A percentile compares a stretch with the other conserved stretches of the same genome.
phyloP scores from a whole-genome alignment of 2,329 filamentous ascomycete genomes.

The Colletotrichum sp. region DNA sequence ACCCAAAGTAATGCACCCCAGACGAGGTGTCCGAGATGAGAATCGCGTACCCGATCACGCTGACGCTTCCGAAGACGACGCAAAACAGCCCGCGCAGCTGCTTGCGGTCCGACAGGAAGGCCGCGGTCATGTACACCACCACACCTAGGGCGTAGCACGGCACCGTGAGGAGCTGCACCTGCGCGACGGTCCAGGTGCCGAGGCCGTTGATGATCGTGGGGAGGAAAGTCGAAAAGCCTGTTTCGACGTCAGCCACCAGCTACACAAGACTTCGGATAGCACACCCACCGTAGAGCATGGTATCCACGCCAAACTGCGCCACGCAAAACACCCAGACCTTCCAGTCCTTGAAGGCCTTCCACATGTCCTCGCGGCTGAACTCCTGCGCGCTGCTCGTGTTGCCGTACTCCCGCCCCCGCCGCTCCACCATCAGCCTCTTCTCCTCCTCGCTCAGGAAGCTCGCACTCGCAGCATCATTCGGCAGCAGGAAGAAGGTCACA shows the following conservation, averaged over 20 bases:
- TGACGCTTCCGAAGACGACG: slow-evolving; percentile 55
- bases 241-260: background rate
- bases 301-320: slow-evolving; percentile 76
- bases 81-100: slow-evolving; percentile 60
- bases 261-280: too few relatives aligned
- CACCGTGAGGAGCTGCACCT: slow-evolving; percentile 68
- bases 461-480: slow-evolving; percentile 53
- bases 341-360: slow-evolving; percentile 74
- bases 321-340: slow-evolving; percentile 75
- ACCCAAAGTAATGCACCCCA: slow-evolving; percentile 51
- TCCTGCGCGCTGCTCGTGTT: slow-evolving; percentile 49
- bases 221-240: slow-evolving; percentile 65
- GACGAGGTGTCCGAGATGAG: slow-evolving; percentile 55
- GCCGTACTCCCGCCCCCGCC: slow-evolving; percentile 47
- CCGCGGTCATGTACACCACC: slow-evolving; percentile 69
- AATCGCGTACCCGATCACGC: slow-evolving; percentile 63
- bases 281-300: slow-evolving; percentile 69
- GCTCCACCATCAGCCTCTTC: slow-evolving; percentile 35
- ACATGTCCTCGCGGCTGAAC: slow-evolving; percentile 65
- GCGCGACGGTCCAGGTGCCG: slow-evolving; percentile 53
- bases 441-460: slow-evolving; percentile 29
- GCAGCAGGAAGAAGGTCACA: slow-evolving; percentile 56
- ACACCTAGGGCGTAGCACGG: slow-evolving; percentile 72
- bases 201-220: slow-evolving; percentile 69
- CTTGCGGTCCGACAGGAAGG: slow-evolving; percentile 70